Conservation (phyloP, 805 yeast species). For the Cyberlindnera mississippiensis region DNA sequence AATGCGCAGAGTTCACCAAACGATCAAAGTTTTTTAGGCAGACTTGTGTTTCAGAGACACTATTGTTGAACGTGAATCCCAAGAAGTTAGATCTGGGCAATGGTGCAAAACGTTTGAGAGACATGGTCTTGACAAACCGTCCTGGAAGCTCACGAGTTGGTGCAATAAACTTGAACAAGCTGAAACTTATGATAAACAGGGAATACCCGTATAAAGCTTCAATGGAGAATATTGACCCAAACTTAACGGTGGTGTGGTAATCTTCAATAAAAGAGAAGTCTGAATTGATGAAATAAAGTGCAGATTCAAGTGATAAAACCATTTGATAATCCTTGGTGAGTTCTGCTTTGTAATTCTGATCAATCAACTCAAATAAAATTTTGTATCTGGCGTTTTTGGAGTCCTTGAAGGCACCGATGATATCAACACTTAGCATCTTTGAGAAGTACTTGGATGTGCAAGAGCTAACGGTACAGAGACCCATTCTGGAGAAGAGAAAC, state of each 20-base stretch:
- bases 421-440: conserved; percentile 11
- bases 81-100: conserved; percentile 25
- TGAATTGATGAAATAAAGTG: conserved; percentile 9
- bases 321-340: conserved; percentile 20
- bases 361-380: conserved; percentile 25
- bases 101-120: conserved; percentile 23
- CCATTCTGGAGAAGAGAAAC: conserved; percentile 17
- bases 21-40: conserved; percentile 16
- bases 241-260: conserved; percentile 14
- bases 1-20: conserved; percentile 13
- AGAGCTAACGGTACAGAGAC: not conserved
- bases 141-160: conserved; percentile 13
- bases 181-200: conserved; percentile 14
- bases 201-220: conserved; percentile 19
- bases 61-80: conserved; percentile 9
- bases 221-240: conserved; percentile 21
- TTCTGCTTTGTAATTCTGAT: conserved; percentile 24
- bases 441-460: conserved; percentile 2
- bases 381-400: conserved; percentile 21
- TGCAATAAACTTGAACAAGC: conserved; percentile 15
- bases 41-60: conserved; percentile 2
- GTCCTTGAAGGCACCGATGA: conserved; percentile 15
- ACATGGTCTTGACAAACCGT: conserved; percentile 10
- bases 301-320: conserved; percentile 12
- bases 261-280: conserved; percentile 18